These are phyloP conservation scores for Sordariomycetes sp. DNA, from an alignment of 2,329 filamentous ascomycete genomes.

Conservation along the genomic window DNA sequence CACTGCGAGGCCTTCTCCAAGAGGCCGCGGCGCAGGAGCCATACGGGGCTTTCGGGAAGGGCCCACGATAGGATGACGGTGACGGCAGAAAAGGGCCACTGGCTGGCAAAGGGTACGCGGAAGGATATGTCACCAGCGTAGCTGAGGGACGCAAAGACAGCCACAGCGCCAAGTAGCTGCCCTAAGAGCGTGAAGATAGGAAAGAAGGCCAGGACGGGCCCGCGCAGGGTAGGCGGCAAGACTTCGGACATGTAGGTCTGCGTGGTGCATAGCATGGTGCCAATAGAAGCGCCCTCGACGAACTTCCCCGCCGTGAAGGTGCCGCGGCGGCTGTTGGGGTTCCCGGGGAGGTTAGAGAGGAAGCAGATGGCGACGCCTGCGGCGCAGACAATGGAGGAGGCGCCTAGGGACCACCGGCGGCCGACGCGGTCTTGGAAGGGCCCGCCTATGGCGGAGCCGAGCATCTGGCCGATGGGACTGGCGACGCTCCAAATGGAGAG, in stretches of 20 bases:
- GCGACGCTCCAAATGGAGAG: conserved; percentile 28
- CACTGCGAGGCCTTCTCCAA: neutral
- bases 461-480: conserved; percentile 21
- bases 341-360: conserved; percentile 9
- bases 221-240: conserved; percentile 27
- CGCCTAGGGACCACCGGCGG: conserved; percentile 19
- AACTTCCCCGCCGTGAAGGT: conserved; percentile 30
- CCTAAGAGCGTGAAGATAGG: conserved; percentile 34
- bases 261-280: conserved; percentile 25
- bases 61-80: conserved; percentile 26
- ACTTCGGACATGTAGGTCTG: conserved; percentile 37
- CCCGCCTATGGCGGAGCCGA: conserved; percentile 22
- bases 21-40: conserved; percentile 5
- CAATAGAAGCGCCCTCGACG: conserved; percentile 28
- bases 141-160: conserved; percentile 20
- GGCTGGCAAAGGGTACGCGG: conserved; percentile 23
- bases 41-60: conserved; percentile 35
- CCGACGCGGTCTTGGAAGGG: conserved; percentile 25
- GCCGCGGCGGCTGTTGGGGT: conserved; percentile 13
- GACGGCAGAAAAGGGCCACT: conserved; percentile 28
- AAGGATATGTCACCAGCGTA: conserved; percentile 18
- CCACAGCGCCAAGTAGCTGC: conserved; percentile 28
- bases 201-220: conserved; percentile 31
- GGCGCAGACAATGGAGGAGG: conserved; percentile 21
- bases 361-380: conserved; percentile 19